phyloP scores from a whole-genome alignment of 73 alveolate genomes.

The Stentor coeruleus region DNA sequence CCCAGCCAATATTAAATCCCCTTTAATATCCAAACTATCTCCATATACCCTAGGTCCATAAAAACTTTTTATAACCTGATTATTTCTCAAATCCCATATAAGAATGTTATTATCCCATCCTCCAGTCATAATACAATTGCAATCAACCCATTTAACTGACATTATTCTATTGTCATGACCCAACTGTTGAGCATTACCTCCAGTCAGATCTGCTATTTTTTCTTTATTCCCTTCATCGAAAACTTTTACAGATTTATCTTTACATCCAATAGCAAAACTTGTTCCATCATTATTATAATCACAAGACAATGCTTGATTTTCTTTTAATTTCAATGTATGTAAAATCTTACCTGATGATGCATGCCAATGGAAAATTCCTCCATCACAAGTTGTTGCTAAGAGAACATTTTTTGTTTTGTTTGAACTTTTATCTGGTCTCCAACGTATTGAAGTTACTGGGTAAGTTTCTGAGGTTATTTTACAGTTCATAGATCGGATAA shows the following conservation, averaged over 20 bases:
- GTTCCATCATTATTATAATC: slow-evolving; percentile 89
- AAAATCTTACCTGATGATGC: slow-evolving; percentile 53
- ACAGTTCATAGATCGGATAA: slow-evolving; percentile 20
- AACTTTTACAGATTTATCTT: slow-evolving; percentile 82
- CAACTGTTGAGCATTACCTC: slow-evolving; percentile 69
- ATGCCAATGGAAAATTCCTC: slow-evolving; percentile 61
- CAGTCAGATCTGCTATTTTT: slow-evolving; percentile 54
- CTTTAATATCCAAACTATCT: slow-evolving; percentile 78
- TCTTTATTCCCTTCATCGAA: slow-evolving; percentile 94
- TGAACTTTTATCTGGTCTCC: slow-evolving; percentile 66
- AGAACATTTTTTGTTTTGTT: slow-evolving; percentile 35
- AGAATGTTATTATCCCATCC: slow-evolving; percentile 97
- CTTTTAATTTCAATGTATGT: slow-evolving; percentile 44
- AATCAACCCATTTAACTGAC: slow-evolving; percentile 77
- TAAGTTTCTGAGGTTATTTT: neutral
- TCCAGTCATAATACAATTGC: slow-evolving; percentile 78
- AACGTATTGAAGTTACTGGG: slow-evolving; percentile 72
- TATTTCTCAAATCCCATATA: slow-evolving; percentile 89
- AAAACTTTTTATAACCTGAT: slow-evolving; percentile 65
- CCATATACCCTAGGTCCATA: slow-evolving; percentile 96
- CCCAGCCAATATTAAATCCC: slow-evolving; percentile 49
- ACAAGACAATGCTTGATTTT: slow-evolving; percentile 68
- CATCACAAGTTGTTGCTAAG: slow-evolving; percentile 46
- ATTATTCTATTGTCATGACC: slow-evolving; percentile 94
- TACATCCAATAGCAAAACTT: slow-evolving; percentile 88